phyloP scores from a whole-genome alignment of 108 stramenopile species.

The Skeletonema menzelii region DNA sequence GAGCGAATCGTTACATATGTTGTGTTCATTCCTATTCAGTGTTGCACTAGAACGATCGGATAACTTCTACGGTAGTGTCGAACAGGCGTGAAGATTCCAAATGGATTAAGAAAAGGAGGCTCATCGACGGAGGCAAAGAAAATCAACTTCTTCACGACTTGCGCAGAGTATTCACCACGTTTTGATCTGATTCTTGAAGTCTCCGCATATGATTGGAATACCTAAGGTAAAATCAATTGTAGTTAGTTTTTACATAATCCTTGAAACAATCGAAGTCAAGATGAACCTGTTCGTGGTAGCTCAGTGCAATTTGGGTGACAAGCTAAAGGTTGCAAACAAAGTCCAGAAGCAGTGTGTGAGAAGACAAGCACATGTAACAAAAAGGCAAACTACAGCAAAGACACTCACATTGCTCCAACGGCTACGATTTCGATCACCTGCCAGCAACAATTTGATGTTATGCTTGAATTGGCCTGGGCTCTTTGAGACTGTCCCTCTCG shows the following conservation, averaged over 20 bases:
- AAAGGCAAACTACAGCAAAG: neutral
- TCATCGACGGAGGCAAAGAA: too few relatives aligned
- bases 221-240: neutral
- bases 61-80: too few relatives aligned
- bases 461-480: constrained; percentile 69
- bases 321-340: constrained; percentile 13
- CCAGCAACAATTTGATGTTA: constrained; percentile 52
- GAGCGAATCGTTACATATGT: too few relatives aligned
- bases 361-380: neutral
- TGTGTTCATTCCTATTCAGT: too few relatives aligned
- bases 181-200: too few relatives aligned
- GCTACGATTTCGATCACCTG: constrained; percentile 28
- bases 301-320: constrained; percentile 45
- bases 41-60: too few relatives aligned
- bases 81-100: too few relatives aligned
- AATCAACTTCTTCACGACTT: too few relatives aligned
- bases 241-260: constrained; percentile 40
- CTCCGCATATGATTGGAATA: too few relatives aligned
- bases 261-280: constrained; percentile 67
- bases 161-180: too few relatives aligned
- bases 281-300: constrained; percentile 56
- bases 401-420: constrained; percentile 52
- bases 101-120: too few relatives aligned
- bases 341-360: neutral
- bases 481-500: constrained; percentile 60